Conservation (phyloP, 148 eudicot species). For the Limonium bicolor region DNA sequence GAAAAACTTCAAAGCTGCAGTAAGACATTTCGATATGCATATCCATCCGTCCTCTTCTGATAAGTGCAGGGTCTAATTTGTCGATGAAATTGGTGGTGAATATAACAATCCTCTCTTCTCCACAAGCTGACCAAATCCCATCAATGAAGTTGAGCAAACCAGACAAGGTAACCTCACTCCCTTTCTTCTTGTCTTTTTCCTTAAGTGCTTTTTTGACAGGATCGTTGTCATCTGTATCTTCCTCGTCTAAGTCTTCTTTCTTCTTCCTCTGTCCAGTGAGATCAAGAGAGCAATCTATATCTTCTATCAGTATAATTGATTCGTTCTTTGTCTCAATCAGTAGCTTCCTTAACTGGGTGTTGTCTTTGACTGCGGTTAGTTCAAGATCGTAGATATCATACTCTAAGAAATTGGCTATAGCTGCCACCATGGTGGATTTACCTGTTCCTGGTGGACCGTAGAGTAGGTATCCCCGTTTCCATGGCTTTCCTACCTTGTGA, state of each 20-base stretch:
- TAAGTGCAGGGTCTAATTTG: conserved; percentile 38
- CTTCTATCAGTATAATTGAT: conserved; percentile 46
- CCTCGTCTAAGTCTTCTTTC: conserved; percentile 2
- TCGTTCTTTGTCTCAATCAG: conserved; percentile 27
- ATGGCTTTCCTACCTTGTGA: conserved; percentile 26
- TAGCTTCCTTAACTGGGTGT: conserved; percentile 29
- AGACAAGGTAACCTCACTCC: conserved; percentile 30
- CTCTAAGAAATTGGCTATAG: conserved; percentile 41
- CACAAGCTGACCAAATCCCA: conserved; percentile 46
- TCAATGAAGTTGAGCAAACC: conserved; percentile 49
- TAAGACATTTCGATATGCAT: conserved; percentile 38
- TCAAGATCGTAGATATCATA: conserved; percentile 49
- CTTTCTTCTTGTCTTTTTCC: conserved; percentile 1
- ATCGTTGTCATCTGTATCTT: conserved; percentile 7
- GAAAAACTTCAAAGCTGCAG: conserved; percentile 32
- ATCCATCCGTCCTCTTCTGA: conserved; percentile 41
- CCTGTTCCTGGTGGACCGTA: conserved; percentile 56
- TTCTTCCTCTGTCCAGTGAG: conserved; percentile 28
- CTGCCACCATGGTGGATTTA: conserved; percentile 51
- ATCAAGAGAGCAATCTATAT: conserved; percentile 46
- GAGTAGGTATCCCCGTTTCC: conserved; percentile 57
- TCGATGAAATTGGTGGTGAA: conserved; percentile 38
- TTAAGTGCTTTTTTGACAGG: not conserved
- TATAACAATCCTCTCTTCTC: conserved; percentile 30
- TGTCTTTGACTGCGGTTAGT: conserved; percentile 32